Evolutionary conservation across 306 rosid genomes (phyloP).

Genomic region (Purshia tridentata): DNA sequence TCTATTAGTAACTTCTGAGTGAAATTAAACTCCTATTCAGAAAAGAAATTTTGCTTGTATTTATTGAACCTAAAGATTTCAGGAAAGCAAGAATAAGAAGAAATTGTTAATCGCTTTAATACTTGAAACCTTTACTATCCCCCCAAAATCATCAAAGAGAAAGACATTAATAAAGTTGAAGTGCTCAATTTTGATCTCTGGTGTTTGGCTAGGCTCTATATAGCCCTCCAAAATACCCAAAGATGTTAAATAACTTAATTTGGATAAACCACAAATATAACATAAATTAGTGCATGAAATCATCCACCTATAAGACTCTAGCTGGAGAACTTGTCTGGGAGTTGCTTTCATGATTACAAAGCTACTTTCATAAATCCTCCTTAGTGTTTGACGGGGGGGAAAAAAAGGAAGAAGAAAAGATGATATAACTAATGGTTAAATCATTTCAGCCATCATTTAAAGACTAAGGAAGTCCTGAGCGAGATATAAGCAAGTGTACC

Average conservation of each 20-base stretch:
- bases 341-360: not conserved
- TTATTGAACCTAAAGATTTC: not conserved
- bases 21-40: not conserved
- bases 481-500: not conserved
- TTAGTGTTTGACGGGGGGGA: not conserved
- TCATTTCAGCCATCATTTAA: not conserved
- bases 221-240: not conserved
- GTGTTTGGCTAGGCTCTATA: not conserved
- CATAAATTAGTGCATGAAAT: not conserved
- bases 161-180: too few species aligned
- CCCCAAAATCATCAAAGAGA: too few species aligned
- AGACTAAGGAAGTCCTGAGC: not conserved
- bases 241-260: not conserved
- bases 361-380: not conserved
- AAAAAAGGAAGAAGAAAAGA: not conserved
- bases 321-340: not conserved
- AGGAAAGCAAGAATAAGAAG: not conserved
- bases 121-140: too few species aligned
- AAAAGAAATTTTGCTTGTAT: not conserved
- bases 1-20: not conserved
- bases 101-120: not conserved
- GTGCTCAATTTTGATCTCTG: not conserved
- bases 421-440: not conserved
- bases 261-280: not conserved
- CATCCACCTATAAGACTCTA: not conserved